phyloP scores from a whole-genome alignment of 2,329 filamentous ascomycete genomes.

The Aspergillus melleus region DNA sequence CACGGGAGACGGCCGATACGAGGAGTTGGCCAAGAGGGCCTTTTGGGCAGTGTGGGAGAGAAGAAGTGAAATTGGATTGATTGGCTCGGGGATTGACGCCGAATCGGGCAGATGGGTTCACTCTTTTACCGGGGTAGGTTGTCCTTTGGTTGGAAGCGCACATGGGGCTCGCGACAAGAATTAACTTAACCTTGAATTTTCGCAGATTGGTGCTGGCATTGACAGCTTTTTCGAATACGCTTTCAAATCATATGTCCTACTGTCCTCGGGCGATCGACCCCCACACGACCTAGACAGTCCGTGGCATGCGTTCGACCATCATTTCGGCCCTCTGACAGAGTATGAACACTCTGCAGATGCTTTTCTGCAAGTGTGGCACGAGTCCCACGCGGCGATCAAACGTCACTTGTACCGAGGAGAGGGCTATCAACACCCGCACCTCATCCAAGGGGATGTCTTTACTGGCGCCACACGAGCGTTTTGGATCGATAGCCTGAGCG shows the following conservation, averaged over 20 bases:
- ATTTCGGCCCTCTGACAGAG: conserved; percentile 63
- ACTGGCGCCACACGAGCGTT: conserved; percentile 86
- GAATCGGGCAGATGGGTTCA: conserved; percentile 89
- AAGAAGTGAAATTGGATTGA: conserved; percentile 79
- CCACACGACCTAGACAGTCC: conserved; percentile 39
- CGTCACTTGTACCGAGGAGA: conserved; percentile 81
- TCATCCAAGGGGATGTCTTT: conserved; percentile 83
- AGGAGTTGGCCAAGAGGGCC: conserved; percentile 82
- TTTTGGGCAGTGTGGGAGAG: conserved; percentile 97
- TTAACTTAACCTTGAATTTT: conserved; percentile 6
- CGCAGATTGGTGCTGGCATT: conserved; percentile 81
- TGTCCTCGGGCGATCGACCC: conserved; percentile 67
- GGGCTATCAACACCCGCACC: conserved; percentile 81
- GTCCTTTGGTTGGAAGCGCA: background rate
- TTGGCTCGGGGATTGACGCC: conserved; percentile 89
- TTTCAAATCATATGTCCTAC: conserved; percentile 85
- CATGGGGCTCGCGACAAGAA: background rate
- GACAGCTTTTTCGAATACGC: conserved; percentile 99
- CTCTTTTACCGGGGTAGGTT: conserved; percentile 69
- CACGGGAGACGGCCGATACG: conserved; percentile 83
- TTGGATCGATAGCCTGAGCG: conserved; percentile 95
- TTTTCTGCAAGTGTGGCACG: conserved; percentile 81
- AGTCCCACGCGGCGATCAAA: conserved; percentile 83
- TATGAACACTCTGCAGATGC: conserved; percentile 71
- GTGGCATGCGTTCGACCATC: conserved; percentile 58